A percentile compares a stretch with the other conserved stretches of the same genome.
Evolutionary conservation across 2,329 filamentous ascomycete genomes (phyloP).

Genomic region (Akanthomyces lecanii): DNA sequence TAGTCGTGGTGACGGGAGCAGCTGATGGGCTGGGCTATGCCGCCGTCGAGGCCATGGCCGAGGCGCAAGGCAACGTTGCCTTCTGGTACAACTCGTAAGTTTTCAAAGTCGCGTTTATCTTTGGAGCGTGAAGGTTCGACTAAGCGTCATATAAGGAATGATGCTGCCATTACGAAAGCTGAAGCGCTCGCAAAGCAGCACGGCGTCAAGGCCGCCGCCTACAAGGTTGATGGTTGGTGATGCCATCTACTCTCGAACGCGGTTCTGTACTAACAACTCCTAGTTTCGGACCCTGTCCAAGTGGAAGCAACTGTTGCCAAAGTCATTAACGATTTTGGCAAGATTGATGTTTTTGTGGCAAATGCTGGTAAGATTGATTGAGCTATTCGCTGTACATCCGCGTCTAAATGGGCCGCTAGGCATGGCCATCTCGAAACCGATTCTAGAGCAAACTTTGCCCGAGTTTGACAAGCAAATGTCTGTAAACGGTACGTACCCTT

Average conservation of each 20-base stretch:
- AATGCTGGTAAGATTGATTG: constrained; percentile 34
- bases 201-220: constrained; percentile 26
- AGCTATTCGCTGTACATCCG: neutral
- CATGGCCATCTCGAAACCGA: constrained; percentile 50
- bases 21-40: constrained; percentile 43
- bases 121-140: too few species aligned
- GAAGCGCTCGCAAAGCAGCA: constrained; percentile 28
- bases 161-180: constrained; percentile 34
- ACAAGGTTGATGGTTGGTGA: constrained; percentile 1
- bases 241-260: neutral
- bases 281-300: constrained; percentile 38
- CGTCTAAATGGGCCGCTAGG: constrained; percentile 21
- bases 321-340: constrained; percentile 37
- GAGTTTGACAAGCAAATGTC: constrained; percentile 49
- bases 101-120: neutral
- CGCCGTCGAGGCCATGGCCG: constrained; percentile 42
- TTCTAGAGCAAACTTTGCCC: constrained; percentile 49
- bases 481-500: constrained; percentile 43
- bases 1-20: constrained; percentile 42
- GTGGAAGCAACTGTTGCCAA: constrained; percentile 32
- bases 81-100: constrained; percentile 27
- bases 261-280: neutral
- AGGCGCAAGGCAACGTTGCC: constrained; percentile 39
- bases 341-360: constrained; percentile 40
- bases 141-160: constrained; percentile 24